Percentiles rank a stretch among this genome's conserved stretches.
Evolutionary conservation across 2,329 filamentous ascomycete species (phyloP).

Genomic region (Chrysosporium keratinophilum): DNA sequence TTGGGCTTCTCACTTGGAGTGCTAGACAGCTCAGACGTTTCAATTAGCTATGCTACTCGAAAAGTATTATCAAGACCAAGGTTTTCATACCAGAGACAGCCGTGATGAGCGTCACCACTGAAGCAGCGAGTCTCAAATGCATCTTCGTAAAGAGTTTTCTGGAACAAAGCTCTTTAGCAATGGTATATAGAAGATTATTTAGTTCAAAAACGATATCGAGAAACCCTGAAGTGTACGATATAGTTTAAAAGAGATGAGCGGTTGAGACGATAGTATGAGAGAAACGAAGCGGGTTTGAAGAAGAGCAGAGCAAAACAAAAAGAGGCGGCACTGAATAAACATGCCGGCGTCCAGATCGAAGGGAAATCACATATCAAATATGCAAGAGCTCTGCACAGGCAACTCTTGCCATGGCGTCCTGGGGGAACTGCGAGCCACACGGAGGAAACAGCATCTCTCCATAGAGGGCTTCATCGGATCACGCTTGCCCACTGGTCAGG

Average conservation of each 20-base stretch:
- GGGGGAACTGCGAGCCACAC: neutral
- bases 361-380: neutral
- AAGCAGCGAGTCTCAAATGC: slow-evolving; percentile 4
- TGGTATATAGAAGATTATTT: neutral
- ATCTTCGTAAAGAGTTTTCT: neutral
- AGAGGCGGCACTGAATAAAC: neutral
- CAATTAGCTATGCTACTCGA: neutral
- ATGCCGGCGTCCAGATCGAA: neutral
- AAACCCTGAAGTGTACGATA: neutral
- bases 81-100: slow-evolving; percentile 5
- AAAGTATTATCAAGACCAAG: neutral
- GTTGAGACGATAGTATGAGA: neutral
- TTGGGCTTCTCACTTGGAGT: slow-evolving; percentile 7
- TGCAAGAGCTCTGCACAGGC: neutral
- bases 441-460: neutral
- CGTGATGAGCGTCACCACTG: slow-evolving; percentile 5
- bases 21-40: neutral
- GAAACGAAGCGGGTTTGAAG: neutral
- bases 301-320: neutral
- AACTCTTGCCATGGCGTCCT: neutral
- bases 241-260: neutral
- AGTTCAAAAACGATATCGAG: neutral
- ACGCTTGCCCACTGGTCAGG: too few relatives aligned
- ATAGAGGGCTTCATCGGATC: too few relatives aligned
- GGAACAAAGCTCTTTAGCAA: neutral